Conservation (phyloP, 208 protist species). For the Novymonas esmeraldas region DNA sequence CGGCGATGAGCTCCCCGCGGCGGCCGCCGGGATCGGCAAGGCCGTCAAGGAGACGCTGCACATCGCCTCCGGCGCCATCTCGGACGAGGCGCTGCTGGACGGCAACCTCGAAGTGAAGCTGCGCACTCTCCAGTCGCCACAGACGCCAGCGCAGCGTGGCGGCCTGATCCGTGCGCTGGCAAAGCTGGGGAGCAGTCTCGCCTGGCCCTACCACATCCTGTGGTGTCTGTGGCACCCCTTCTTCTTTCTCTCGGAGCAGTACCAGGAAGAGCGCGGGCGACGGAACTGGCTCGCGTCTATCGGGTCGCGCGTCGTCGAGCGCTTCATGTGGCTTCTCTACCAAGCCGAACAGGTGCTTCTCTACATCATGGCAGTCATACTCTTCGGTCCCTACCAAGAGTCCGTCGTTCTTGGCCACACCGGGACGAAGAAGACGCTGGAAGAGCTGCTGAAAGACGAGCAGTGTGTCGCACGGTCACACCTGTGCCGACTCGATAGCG, state of each 20-base stretch:
- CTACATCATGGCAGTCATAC: constrained; percentile 65
- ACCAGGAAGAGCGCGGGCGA: constrained; percentile 36
- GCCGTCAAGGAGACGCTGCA: constrained; percentile 11
- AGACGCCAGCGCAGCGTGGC: not conserved
- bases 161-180: not conserved
- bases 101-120: constrained; percentile 31
- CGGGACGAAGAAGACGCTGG: constrained; percentile 36
- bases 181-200: not conserved
- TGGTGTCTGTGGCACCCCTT: constrained; percentile 37
- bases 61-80: constrained; percentile 15
- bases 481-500: constrained; percentile 63
- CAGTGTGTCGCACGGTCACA: constrained; percentile 55
- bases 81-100: constrained; percentile 39
- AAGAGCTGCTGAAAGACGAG: constrained; percentile 46
- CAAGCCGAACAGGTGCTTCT: constrained; percentile 45
- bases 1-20: constrained; percentile 13
- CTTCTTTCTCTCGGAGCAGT: constrained; percentile 51
- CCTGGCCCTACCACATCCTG: constrained; percentile 22
- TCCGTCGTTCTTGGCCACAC: constrained; percentile 43
- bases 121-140: constrained; percentile 19
- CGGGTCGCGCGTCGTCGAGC: constrained; percentile 15
- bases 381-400: constrained; percentile 72
- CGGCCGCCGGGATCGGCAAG: constrained; percentile 11
- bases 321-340: constrained; percentile 22
- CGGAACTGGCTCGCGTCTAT: not conserved